Percentiles rank a stretch among this genome's conserved stretches.
Conservation (phyloP, 2,329 filamentous ascomycete species). For the Ophiobolus disseminans region DNA sequence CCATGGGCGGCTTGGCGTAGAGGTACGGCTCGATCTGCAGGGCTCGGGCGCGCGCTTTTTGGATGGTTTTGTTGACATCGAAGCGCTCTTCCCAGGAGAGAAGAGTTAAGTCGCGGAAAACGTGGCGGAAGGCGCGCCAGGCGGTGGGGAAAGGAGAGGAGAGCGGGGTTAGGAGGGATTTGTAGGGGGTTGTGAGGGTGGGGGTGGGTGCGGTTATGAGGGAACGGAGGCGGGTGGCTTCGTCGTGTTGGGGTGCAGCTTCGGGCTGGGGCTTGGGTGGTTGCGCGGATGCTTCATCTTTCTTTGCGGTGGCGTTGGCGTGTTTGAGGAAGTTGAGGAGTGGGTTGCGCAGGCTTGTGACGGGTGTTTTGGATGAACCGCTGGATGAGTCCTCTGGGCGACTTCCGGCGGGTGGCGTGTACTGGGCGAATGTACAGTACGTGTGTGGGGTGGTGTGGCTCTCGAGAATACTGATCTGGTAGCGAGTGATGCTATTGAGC, state of each 20-base stretch:
- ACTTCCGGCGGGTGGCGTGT: slow-evolving; percentile 21
- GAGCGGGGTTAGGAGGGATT: slow-evolving; percentile 36
- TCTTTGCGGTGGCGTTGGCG: neutral
- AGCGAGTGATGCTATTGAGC: slow-evolving; percentile 64
- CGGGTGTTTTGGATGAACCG: neutral
- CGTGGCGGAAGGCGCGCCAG: slow-evolving; percentile 46
- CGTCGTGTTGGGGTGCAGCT: slow-evolving; percentile 1
- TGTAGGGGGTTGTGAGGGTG: slow-evolving; percentile 17
- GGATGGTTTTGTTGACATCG: slow-evolving; percentile 22
- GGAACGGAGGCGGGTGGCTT: slow-evolving; percentile 19
- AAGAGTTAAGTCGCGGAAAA: slow-evolving; percentile 51
- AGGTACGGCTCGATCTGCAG: slow-evolving; percentile 36
- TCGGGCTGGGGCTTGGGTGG: neutral
- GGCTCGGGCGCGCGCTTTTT: slow-evolving; percentile 24
- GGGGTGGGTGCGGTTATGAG: slow-evolving; percentile 13
- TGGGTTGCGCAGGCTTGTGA: neutral
- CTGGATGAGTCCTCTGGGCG: neutral
- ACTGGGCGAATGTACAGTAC: slow-evolving; percentile 40
- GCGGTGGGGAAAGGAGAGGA: slow-evolving; percentile 43
- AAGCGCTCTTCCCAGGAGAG: slow-evolving; percentile 53
- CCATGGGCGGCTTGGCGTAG: slow-evolving; percentile 27
- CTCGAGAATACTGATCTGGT: slow-evolving; percentile 43
- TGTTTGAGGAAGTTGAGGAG: slow-evolving; percentile 4
- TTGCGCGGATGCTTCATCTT: neutral
- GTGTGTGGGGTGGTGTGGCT: slow-evolving; percentile 39